Evolutionary conservation across 805 yeast species (phyloP).

Genomic region (Metschnikowia orientalis): DNA sequence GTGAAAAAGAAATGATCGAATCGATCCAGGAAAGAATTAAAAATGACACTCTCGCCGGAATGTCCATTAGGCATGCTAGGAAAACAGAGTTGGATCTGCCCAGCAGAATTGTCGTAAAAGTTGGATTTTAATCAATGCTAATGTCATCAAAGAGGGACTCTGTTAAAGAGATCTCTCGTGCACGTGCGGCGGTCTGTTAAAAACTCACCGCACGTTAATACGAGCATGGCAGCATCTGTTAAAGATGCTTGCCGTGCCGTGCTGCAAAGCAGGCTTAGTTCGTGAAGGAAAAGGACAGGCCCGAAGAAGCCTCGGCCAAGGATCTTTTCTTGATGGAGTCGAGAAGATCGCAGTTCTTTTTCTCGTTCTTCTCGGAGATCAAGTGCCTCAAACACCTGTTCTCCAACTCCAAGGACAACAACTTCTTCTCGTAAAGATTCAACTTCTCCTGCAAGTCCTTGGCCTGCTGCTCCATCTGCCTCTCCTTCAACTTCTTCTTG

Average conservation of each 20-base stretch:
- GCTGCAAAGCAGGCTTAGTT: slow-evolving; percentile 1
- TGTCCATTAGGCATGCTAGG: slow-evolving; percentile 18
- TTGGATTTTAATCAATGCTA: slow-evolving; percentile 34
- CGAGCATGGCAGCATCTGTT: no score
- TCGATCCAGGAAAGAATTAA: slow-evolving; percentile 12
- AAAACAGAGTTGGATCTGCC: slow-evolving; percentile 23
- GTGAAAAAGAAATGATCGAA: slow-evolving; percentile 1
- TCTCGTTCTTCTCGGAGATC: slow-evolving; percentile 69
- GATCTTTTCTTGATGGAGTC: slow-evolving; percentile 27
- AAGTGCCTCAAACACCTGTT: slow-evolving; percentile 78
- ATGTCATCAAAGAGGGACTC: slow-evolving; percentile 6
- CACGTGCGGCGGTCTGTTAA: slow-evolving; percentile 3
- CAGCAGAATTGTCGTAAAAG: slow-evolving; percentile 24
- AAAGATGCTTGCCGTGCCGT: no score
- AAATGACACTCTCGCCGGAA: slow-evolving; percentile 13
- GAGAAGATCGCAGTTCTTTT: slow-evolving; percentile 26
- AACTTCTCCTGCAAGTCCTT: slow-evolving; percentile 70
- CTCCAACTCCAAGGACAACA: slow-evolving; percentile 89
- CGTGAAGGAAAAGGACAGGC: neutral
- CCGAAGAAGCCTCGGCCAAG: slow-evolving; percentile 9
- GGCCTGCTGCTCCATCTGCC: slow-evolving; percentile 77
- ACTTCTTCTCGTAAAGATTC: slow-evolving; percentile 59
- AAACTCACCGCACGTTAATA: no score
- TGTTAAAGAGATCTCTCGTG: slow-evolving; percentile 5
- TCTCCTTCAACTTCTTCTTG: slow-evolving; percentile 88